Evolutionary conservation across 1,284 basidiomycete species (phyloP), one percentile per base, ranked within the genome.

Genomic region (Pterulicium gracile): DNA sequence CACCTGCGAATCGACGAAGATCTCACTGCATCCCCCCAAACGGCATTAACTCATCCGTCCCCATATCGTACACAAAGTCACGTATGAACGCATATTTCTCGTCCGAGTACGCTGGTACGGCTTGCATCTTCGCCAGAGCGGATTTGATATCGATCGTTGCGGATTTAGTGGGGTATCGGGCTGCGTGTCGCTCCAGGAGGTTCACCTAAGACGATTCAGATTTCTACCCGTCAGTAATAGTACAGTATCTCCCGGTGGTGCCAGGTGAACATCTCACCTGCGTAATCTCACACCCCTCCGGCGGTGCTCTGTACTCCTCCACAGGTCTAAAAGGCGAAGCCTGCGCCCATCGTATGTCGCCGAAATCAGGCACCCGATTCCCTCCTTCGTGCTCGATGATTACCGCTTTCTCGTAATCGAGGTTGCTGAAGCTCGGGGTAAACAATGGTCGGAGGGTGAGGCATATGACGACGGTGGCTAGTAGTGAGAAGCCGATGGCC

Each of bases 121-220:
- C 57, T 47, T 72, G 56, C 0, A 87, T 61, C 53, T 81, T 84
- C 5, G 54, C 51, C 4, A 87, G 52, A 0, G 81, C 72, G 0
- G 58, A 48, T 24, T 63, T 48, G n/a, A 89, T 81, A 2, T 54
- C 53, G 10, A 56, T 56, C 0, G 69, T 60, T 0, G 79, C 70
- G 3, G 65, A 65, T 0, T 60, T 55, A 0, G 88, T 90, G 0
- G 90, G 91, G 53, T 74, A 91, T 23, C 91, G 73, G 1, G 86
- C 80, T 1, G 88, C 87, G 55, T 94, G 91, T 7, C 90, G 70
- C 63, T 93, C 83, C n/a, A 94, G 63, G 88, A n/a, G n/a, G n/a
- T n/a, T n/a, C n/a, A n/a, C n/a, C n/a, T n/a, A n/a, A n/a, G n/a
- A n/a, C n/a, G n/a, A n/a, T n/a, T n/a, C n/a, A n/a, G n/a, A n/a